Evolutionary conservation across 345 rosid species (phyloP), one percentile per base, ranked within the genome.

Genomic region (Eucalyptus microcorys): DNA sequence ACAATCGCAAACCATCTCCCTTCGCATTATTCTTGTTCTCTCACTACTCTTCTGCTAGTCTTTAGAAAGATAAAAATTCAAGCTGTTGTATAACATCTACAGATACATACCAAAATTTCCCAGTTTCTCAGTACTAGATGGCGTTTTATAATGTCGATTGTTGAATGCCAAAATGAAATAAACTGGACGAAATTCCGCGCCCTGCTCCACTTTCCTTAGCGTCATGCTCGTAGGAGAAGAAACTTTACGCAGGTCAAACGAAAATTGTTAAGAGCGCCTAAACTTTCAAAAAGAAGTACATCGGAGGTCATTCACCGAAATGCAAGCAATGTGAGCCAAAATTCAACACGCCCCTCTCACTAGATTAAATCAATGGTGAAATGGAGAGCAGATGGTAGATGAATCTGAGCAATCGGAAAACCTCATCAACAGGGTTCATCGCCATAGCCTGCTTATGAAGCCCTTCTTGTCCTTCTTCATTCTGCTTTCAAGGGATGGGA

Each of bases 401-500:
- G 14, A 71, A 71, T 37, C 45, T 7, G 15, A 42, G 7, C 83
- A 37, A 14, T 80, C 27, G 14, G 14, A 40, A 59, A 16, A 87
- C 52, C 50, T 87, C 83, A 71, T 66, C 79, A 14, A 32, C 40
- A 57, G n/a, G 81, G 85, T 90, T 96, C 90, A 94, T 53, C 97
- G 80, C 95, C 96, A 96, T 11, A 96, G 48, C 90, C 99, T 95
- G 87, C 99, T 94, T 1, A 96, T 89, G 90, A 97, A 93, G 47
- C 99, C 96, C 91, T 92, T 96, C 91, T 88, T 93, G 89, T 91
- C 94, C 90, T 94, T 98, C 97, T 95, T 97, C 97, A 94, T 96
- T 91, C 98, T 92, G 93, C 93, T 95, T 61, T 96, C 98, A 8
- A 98, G 92, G 53, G 92, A 94, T 24, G 99, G 99, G 95, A 97